Evolutionary conservation across 1,284 basidiomycete genomes (phyloP).

Genomic region (Ganoderma meredithae): DNA sequence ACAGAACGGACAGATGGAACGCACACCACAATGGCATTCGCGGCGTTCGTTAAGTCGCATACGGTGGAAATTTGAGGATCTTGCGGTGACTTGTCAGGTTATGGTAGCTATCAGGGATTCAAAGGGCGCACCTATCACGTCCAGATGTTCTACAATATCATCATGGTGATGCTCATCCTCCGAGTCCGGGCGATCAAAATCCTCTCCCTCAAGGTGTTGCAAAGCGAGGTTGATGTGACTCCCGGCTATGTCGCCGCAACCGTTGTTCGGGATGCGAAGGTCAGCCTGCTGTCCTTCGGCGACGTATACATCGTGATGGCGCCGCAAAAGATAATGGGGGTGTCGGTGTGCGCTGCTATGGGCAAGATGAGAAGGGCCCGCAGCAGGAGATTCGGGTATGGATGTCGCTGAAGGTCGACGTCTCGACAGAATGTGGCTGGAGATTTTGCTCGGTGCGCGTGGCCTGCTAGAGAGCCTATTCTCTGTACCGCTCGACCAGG

Average conservation of each 20-base stretch:
- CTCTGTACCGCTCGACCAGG: constrained; percentile 19
- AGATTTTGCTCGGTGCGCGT: constrained; percentile 38
- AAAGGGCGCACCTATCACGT: constrained; percentile 67
- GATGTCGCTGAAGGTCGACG: constrained; percentile 7
- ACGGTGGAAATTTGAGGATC: constrained; percentile 79
- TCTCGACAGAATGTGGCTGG: constrained; percentile 38
- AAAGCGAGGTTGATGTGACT: constrained; percentile 41
- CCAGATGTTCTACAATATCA: constrained; percentile 79
- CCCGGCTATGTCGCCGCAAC: constrained; percentile 48
- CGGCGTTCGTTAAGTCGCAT: constrained; percentile 77
- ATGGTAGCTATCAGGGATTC: background rate
- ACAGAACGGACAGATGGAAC: constrained; percentile 17
- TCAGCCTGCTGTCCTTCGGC: constrained; percentile 45
- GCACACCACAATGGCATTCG: constrained; percentile 77
- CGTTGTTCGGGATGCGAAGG: constrained; percentile 40
- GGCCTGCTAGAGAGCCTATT: constrained; percentile 12
- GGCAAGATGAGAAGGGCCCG: constrained; percentile 20
- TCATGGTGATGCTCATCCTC: constrained; percentile 61
- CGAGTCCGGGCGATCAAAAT: constrained; percentile 22
- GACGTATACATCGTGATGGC: constrained; percentile 21
- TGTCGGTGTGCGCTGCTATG: constrained; percentile 6
- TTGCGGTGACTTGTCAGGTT: constrained; percentile 35
- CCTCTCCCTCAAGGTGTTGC: constrained; percentile 28
- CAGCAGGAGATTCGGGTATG: background rate
- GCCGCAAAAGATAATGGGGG: constrained; percentile 15